These are phyloP conservation scores for Macrotyloma uniflorum DNA, from an alignment of 306 rosid species.

Conservation along the genomic window DNA sequence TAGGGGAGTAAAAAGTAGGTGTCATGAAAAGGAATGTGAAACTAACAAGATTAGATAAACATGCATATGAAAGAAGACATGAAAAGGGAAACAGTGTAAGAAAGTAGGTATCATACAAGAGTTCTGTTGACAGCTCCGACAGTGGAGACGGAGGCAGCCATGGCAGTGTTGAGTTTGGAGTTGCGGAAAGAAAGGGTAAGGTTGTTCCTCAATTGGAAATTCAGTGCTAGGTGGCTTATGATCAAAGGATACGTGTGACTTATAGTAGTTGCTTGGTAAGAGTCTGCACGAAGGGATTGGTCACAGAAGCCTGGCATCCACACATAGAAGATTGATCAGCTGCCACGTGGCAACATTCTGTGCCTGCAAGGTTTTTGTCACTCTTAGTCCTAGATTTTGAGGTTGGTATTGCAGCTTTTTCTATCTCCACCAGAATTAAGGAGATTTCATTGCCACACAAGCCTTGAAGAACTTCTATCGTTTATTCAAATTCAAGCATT, in stretches of 20 bases:
- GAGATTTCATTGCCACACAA: slow-evolving; percentile 51
- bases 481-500: slow-evolving; percentile 24
- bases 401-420: slow-evolving; percentile 53
- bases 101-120: slow-evolving; percentile 50
- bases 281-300: slow-evolving; percentile 57
- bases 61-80: not conserved
- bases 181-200: not conserved
- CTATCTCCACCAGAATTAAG: slow-evolving; percentile 59
- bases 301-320: slow-evolving; percentile 51
- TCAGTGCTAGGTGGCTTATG: slow-evolving; percentile 22
- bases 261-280: slow-evolving; percentile 55
- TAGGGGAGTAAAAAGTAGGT: not conserved
- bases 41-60: not conserved
- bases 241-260: slow-evolving; percentile 40
- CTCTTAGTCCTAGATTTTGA: slow-evolving; percentile 23
- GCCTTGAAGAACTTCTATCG: slow-evolving; percentile 20
- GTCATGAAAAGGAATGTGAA: not conserved
- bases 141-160: slow-evolving; percentile 90
- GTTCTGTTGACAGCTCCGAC: slow-evolving; percentile 78
- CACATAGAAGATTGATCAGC: slow-evolving; percentile 62
- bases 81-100: not conserved
- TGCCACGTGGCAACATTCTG: slow-evolving; percentile 66
- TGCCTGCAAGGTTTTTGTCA: slow-evolving; percentile 26
- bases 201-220: slow-evolving; percentile 8
- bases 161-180: slow-evolving; percentile 27